These are phyloP conservation scores for Hordeum marinum DNA, from an alignment of 176 grass and related monocot species.

Conservation along the genomic window DNA sequence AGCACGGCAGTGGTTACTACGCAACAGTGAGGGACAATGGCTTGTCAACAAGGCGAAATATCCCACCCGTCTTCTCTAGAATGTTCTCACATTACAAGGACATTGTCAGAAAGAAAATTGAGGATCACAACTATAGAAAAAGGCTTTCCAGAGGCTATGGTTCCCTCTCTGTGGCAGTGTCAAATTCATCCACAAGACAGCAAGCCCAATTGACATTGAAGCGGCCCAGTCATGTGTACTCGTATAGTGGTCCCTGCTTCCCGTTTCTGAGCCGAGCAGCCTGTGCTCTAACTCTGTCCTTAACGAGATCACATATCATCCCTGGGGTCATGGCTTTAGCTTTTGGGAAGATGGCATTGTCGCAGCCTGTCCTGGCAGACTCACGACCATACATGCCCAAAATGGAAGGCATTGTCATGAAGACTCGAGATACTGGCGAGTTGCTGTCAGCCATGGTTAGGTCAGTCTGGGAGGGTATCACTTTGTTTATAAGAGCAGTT, in stretches of 20 bases:
- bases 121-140: constrained; percentile 31
- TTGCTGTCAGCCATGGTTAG: constrained; percentile 54
- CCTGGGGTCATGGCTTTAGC: constrained; percentile 57
- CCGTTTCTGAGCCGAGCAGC: constrained; percentile 46
- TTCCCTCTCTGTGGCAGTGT: constrained; percentile 21
- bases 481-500: constrained; percentile 61
- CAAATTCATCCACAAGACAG: constrained; percentile 41
- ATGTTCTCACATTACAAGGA: constrained; percentile 62
- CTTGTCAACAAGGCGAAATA: constrained; percentile 27
- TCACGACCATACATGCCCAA: constrained; percentile 13
- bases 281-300: constrained; percentile 57
- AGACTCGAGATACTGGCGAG: constrained; percentile 42
- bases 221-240: constrained; percentile 35
- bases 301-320: constrained; percentile 67
- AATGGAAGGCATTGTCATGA: constrained; percentile 47
- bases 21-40: constrained; percentile 44
- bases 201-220: constrained; percentile 58
- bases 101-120: constrained; percentile 28
- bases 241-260: constrained; percentile 25
- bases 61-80: constrained; percentile 44
- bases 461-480: constrained; percentile 60
- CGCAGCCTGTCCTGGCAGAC: constrained; percentile 55
- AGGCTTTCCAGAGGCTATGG: constrained; percentile 34
- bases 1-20: constrained; percentile 24
- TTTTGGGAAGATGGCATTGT: constrained; percentile 52